Base-by-base conservation (phyloP, 306 rosid genomes). In the Lupinus albus region DNA sequence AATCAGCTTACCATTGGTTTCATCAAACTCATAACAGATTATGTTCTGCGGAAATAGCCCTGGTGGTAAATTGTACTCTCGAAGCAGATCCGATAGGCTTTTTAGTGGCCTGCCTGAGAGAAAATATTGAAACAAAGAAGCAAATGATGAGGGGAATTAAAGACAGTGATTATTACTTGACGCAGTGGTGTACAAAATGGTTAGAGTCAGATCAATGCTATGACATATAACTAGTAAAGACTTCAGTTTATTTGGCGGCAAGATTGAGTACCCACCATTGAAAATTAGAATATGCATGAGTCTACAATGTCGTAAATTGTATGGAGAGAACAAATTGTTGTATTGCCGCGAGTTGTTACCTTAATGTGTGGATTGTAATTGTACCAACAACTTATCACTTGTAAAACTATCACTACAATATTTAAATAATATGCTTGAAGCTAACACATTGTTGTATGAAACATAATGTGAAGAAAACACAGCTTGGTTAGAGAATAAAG, bases 41-140 rank as follows among this genome's bases (percentile, higher is more conserved):
- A 84, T 81, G 77, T 88, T 93, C 76, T 80, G 91, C 0, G 99
- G 99, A 69, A 93, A 93, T 30, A 93, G 87, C 44, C 99, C 99
- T 0, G 87, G 80, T 0, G 99, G 99, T 70, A 93, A 76, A 78
- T 88, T 93, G 88, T 86, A 88, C 52, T 93, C 99, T 0, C 85
- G 89, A 42, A 93, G 99, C 57, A 93, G 96, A 59, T 93, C 99
- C 0, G 97, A 85, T 70, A 93, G 84, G 80, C 88, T 76, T 68
- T 88, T 93, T 11, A 55, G 68, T 3, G 97, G 94, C 80, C 76
- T 88, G 54, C 99, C 99, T 93, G 84, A 57, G 45, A 67, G 62
- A 32, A 64, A 21, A 21, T 47, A 76, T 63, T 50, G 35, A 35
- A 58, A 11, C 68, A 28, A 56, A 53, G 30, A 5, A 51, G 6